Base-by-base conservation (phyloP, 2,329 filamentous ascomycete species). In the Mycogone perniciosa region DNA sequence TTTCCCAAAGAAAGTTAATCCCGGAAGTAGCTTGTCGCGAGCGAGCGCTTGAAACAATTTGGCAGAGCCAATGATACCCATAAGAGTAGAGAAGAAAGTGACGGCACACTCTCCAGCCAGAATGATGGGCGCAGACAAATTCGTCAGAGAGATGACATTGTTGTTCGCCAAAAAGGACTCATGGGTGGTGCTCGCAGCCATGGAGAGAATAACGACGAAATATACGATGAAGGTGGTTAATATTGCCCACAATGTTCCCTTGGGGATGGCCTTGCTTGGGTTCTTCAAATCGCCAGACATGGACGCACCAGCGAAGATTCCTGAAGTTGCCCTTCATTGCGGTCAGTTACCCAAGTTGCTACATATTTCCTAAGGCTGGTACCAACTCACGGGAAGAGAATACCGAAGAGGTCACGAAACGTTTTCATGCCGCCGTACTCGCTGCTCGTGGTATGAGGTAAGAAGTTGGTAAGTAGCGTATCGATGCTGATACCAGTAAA, bases 271-370 rank as follows among this genome's bases (percentile, higher is more conserved):
- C 65, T 84, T 88, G 73, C 88, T 92, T 0, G 89, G 89, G 56
- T 89, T 85, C 55, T 80, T 86, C 45, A 95, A 68, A 63, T 95
- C 89, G 13, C 89, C 89, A 6, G 89, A 95, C 89, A 95, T 95
- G 59, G 88, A 92, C 6, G 89, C 89, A 13, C 90, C 90, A 53
- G 82, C 77, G 64, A 81, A 79, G 55, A 80, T 82, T 27, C 78
- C 76, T 3, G 71, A 78, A 1, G 76, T 80, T 26, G 76, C 75
- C 35, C 68, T 71, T 10, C 7, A 7, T 7, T 5, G 9, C 38
- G 13, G 46, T 54, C 34, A 55, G 55, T 31, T 20, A 20, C 20
- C 20, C 20, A 20, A 26, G 31, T 52, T 6, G 46, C 43, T 54
- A 11, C 56, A 46, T 34, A 42, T 1, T 5, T 29, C n/a, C 4